These are phyloP conservation scores for Myriosclerotinia duriaeana DNA, from an alignment of 2,329 filamentous ascomycete species.

Conservation along the genomic window DNA sequence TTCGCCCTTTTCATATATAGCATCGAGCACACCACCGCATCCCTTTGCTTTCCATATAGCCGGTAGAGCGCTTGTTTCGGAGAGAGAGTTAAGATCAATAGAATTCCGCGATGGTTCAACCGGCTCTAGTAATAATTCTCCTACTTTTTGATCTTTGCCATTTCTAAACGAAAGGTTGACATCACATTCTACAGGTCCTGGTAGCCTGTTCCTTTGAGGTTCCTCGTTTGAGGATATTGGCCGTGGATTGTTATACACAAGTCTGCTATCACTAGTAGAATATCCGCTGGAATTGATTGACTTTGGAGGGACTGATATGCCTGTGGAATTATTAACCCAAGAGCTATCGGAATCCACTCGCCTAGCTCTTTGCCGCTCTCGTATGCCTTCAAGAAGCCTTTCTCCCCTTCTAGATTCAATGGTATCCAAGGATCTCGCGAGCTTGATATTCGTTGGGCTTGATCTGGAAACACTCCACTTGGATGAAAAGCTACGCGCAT, in stretches of 20 bases:
- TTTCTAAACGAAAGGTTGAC: neutral
- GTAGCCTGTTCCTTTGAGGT: neutral
- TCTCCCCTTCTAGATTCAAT: neutral
- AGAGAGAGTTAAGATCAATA: neutral
- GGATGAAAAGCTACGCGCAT: neutral
- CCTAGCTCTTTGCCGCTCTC: neutral
- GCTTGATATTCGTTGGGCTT: neutral
- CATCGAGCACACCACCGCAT: neutral
- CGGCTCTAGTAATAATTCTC: neutral
- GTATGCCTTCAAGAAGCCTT: neutral
- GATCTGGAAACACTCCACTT: neutral
- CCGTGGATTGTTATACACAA: neutral
- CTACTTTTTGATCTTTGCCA: neutral
- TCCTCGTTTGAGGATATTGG: neutral
- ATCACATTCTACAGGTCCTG: neutral
- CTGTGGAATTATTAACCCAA: neutral
- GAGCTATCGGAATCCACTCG: neutral
- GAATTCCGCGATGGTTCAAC: neutral
- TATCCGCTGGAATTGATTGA: neutral
- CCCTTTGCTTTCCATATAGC: neutral
- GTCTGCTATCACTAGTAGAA: neutral
- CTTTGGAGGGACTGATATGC: neutral
- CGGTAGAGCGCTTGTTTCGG: neutral
- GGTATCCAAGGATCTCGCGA: neutral
- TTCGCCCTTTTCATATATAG: neutral